Evolutionary conservation across 2,329 filamentous ascomycete species (phyloP), one percentile per base, ranked within the genome.

Genomic region (Neopestalotiopsis rosae): DNA sequence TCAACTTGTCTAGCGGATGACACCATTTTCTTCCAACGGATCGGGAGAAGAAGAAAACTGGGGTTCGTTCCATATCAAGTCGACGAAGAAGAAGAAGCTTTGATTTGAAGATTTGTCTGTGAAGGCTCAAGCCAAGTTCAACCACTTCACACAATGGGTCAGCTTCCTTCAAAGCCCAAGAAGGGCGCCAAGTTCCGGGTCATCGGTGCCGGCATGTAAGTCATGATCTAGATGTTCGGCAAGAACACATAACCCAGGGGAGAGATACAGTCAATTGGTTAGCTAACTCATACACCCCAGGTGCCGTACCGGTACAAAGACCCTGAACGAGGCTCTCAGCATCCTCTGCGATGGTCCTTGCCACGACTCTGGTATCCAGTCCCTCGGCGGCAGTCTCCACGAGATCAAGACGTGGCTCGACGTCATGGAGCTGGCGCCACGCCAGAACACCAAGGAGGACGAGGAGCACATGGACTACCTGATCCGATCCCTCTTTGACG

Each of bases 231-330:
- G 3, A n/a, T n/a, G 28, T 7, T 4, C 52, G 2, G 6, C 3
- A 32, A 14, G n/a, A 28, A 28, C 24, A 28, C 24, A 9, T 20
- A 28, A 4, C 20, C 28, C 57, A 67, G 40, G 66, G 1, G 24
- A 28, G 0, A 28, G 24, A 28, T 28, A 4, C 4, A 28, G 68
- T 49, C 69, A 65, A 65, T 38, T 63, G 57, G 56, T 59, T 28
- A n/a, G 42, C 38, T 68, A 68, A 62, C 67, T 69, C 74, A 63
- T 73, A 69, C 65, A 28, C 10, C 10, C 63, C 63, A 79, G 79
- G 78, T 80, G 77, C 49, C 77, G 79, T 45, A 80, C 79, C n/a
- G 78, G 78, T 65, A 79, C 79, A 40, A 79, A 81, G 71, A 80
- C 79, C 17, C 72, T 81, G 14, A 80, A 81, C 69, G 77, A 81